Evolutionary conservation across 164 flowering plant species (phyloP), one percentile per base, ranked within the genome.

Genomic region (Tinospora cordifolia): DNA sequence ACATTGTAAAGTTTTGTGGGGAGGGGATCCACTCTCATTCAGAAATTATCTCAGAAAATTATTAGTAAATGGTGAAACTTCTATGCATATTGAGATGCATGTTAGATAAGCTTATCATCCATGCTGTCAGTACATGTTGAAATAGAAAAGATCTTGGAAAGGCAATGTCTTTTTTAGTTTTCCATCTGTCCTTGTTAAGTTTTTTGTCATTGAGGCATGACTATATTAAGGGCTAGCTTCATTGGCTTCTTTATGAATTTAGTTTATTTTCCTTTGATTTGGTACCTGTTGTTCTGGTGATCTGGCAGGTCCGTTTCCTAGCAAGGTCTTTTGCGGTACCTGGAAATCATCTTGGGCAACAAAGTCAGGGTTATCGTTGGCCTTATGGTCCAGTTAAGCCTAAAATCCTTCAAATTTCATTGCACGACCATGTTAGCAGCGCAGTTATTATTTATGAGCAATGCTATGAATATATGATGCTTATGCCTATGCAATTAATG

Each of bases 301-400:
- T 70, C 3, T 81, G 72, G 71, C 87, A 92, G 99, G 98, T 95
- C 24, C 96, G 99, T 5, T 95, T 91, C 82, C 80, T 92, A 30
- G 99, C 97, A 67, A 88, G 97, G 80, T 95, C 98, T 38, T 95
- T 92, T 82, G 90, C 80, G 39, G 85, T 95, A n/a, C 99, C 99
- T 65, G 99, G 99, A 54, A 90, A 95, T 87, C 98, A 95, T 84
- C 88, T 92, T 57, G 99, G 99, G 74, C 99, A 95, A 77, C 98
- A 92, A 71, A 95, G 97, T 81, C 88, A 95, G 79, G 99, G 97
- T 68, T 92, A 83, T 62, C 91, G 99, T 44, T 95, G 99, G 99
- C 99, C 99, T 34, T 95, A 90, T 89, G 99, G 99, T 74, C 97
- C 99, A 49, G 99, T 95, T 88, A 88, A 90, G 22, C 75, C 25